Base-by-base conservation (phyloP, 148 eudicot species). In the Camellia granthamiana region DNA sequence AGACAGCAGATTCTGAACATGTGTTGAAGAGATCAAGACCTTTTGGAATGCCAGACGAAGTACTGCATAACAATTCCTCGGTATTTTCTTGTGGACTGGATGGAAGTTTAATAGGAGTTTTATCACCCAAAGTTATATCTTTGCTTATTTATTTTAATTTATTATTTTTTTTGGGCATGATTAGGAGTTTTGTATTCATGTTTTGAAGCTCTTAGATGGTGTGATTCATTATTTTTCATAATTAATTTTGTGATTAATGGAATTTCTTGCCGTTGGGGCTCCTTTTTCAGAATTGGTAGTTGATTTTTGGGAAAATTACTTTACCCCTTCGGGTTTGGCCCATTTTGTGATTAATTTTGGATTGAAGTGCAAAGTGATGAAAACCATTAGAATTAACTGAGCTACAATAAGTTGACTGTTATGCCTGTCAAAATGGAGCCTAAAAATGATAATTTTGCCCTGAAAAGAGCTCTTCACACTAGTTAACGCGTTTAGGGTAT, bases 1-100 rank as follows among this genome's bases (percentile, higher is more conserved):
- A 92, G 85, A 87, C 93, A 72, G 97, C 93, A 79, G 97, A 94
- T 81, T 92, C 93, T 69, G 98, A 94, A 38, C 97, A 86, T 60
- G 93, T 86, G 69, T 68, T 91, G 86, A 94, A 92, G 86, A 92
- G 94, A 84, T 56, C 90, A 63, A 92, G 94, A 74, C 89, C 93
- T 56, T 89, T 91, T 79, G 94, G 92, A 73, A 83, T 84, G 78
- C 84, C 90, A 21, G 97, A 92, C 68, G 96, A 94, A 79, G 94
- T 92, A 89, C 81, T 87, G 41, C 56, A 58, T 81, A 74, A 49
- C 63, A 78, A 74, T n/a, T 83, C 72, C 81, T 71, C 7, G 64
- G 7, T 79, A 74, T 83, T 44, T 58, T 30, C 54, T 42, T 23
- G 42, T 55, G 44, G 16, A 64, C 49, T 79, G 63, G 61, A 47